A percentile compares a stretch with the other conserved stretches of the same genome.
Conservation (phyloP, 495 filamentous ascomycete genomes). For the Schizothecium vesticola region DNA sequence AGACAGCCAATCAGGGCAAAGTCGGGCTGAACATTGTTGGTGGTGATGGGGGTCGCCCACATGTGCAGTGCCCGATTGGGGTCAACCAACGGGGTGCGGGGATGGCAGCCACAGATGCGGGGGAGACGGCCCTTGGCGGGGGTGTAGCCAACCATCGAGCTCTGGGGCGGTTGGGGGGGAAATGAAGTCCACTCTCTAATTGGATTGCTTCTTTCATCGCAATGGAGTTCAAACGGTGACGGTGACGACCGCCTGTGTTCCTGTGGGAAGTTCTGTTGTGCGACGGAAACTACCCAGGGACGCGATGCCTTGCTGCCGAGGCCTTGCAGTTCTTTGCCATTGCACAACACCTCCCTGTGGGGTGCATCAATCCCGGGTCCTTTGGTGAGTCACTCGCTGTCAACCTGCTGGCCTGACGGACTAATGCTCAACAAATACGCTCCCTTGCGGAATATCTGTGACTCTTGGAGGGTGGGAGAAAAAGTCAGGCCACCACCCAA, state of each 20-base stretch:
- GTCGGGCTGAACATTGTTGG: neutral
- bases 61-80: neutral
- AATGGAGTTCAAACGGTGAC: too few relatives aligned
- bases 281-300: neutral
- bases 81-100: neutral
- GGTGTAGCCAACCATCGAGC: neutral
- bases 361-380: neutral
- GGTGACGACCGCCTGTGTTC: neutral
- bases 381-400: neutral
- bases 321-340: neutral
- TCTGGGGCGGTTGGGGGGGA: neutral
- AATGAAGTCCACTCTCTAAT: neutral
- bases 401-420: neutral
- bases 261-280: neutral
- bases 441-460: neutral
- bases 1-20: neutral
- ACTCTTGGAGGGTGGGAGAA: neutral
- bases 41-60: neutral
- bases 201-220: neutral
- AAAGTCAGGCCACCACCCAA: neutral
- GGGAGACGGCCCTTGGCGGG: neutral
- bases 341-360: neutral
- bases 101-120: neutral
- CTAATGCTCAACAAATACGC: too few relatives aligned
- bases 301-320: neutral